These are phyloP conservation scores for Fusarium sp. DNA, from an alignment of 2,329 filamentous ascomycete species.

Conservation along the genomic window DNA sequence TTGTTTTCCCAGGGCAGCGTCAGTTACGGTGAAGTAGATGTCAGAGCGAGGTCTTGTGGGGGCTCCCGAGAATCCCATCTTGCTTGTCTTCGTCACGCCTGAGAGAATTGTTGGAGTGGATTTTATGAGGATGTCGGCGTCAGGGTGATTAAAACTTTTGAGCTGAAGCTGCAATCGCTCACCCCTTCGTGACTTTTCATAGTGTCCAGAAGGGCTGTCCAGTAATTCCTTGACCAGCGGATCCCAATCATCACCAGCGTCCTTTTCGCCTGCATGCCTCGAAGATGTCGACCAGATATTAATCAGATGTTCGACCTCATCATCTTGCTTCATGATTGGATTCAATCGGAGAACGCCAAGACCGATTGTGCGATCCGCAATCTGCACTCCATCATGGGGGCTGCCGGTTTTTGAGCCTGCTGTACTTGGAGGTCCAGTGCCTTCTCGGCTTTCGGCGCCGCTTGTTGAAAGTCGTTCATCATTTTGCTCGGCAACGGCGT, in stretches of 20 bases:
- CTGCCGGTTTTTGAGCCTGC: slow-evolving; percentile 58
- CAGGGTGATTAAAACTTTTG: slow-evolving; percentile 78
- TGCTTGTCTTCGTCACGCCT: slow-evolving; percentile 80
- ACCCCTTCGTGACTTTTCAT: slow-evolving; percentile 75
- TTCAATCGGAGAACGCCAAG: slow-evolving; percentile 83
- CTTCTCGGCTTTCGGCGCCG: slow-evolving; percentile 56
- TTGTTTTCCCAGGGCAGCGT: slow-evolving; percentile 81
- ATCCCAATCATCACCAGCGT: slow-evolving; percentile 74
- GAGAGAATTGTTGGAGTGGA: slow-evolving; percentile 89
- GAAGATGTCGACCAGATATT: slow-evolving; percentile 77
- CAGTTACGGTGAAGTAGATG: slow-evolving; percentile 89
- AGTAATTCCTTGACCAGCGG: slow-evolving; percentile 77
- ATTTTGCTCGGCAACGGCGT: slow-evolving; percentile 64
- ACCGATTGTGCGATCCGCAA: slow-evolving; percentile 70
- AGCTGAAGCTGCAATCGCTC: slow-evolving; percentile 84
- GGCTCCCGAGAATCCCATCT: slow-evolving; percentile 93
- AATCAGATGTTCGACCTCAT: slow-evolving; percentile 79
- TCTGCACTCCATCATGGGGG: slow-evolving; percentile 40
- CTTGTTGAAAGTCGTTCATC: slow-evolving; percentile 52
- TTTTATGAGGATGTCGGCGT: slow-evolving; percentile 83
- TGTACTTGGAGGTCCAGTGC: slow-evolving; percentile 60
- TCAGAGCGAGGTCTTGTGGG: slow-evolving; percentile 90
- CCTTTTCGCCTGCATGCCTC: slow-evolving; percentile 63
- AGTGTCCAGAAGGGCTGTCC: slow-evolving; percentile 76
- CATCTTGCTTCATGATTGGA: slow-evolving; percentile 73